Evolutionary conservation across 306 rosid genomes (phyloP).

Genomic region (Biancaea sappan): DNA sequence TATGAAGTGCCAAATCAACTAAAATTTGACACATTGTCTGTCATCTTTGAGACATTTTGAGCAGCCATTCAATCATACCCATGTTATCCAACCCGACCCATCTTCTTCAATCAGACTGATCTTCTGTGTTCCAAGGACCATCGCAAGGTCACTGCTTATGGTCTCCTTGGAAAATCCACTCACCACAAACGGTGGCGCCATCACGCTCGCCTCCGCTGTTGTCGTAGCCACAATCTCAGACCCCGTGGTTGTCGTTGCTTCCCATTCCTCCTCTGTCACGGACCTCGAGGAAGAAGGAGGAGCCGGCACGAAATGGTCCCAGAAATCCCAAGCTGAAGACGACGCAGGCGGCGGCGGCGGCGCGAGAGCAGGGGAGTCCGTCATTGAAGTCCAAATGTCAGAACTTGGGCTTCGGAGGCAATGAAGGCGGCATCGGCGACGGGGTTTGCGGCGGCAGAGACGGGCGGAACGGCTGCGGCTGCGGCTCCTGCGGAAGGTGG

Average conservation of each 20-base stretch:
- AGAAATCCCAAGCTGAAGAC: constrained; percentile 86
- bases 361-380: constrained; percentile 67
- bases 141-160: constrained; percentile 69
- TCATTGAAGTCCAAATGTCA: constrained; percentile 76
- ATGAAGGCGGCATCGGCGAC: constrained; percentile 52
- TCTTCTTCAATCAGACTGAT: constrained; percentile 80
- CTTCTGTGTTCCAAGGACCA: constrained; percentile 85
- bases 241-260: constrained; percentile 57
- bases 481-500: constrained; percentile 49
- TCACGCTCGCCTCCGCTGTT: constrained; percentile 53
- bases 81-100: no score
- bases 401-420: constrained; percentile 81
- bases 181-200: constrained; percentile 57
- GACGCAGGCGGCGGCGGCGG: constrained; percentile 57
- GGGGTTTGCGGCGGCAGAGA: constrained; percentile 61
- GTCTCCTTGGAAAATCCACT: constrained; percentile 70
- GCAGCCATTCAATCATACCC: no score
- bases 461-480: constrained; percentile 52
- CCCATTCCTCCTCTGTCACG: constrained; percentile 86
- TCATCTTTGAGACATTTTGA: no score
- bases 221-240: constrained; percentile 61
- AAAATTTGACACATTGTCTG: no score
- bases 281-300: constrained; percentile 52
- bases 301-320: constrained; percentile 87
- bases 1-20: no score